Evolutionary conservation across 176 grass and related monocot species (phyloP).

Genomic region (Zoysia japonica): DNA sequence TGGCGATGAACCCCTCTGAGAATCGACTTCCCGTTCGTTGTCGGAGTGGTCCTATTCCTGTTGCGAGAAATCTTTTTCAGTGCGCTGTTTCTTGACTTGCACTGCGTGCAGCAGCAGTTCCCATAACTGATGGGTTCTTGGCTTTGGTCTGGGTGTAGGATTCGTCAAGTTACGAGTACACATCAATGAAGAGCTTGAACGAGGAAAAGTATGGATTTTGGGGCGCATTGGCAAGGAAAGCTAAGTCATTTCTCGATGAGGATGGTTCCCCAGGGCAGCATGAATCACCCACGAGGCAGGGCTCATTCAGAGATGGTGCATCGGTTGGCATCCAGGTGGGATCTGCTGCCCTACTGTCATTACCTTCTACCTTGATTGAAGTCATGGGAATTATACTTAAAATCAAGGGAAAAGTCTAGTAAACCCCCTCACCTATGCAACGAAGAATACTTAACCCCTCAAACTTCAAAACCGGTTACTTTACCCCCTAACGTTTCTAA

Average conservation of each 20-base stretch:
- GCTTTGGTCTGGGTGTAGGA: constrained; percentile 47
- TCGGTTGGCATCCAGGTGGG: constrained; percentile 57
- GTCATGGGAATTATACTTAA: constrained; percentile 1
- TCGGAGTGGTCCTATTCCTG: background rate
- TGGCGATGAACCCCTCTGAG: constrained; percentile 6
- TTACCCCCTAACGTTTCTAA: too few species aligned
- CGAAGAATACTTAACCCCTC: too few species aligned
- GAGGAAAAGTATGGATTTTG: constrained; percentile 91
- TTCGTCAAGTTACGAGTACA: constrained; percentile 61
- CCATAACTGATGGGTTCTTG: background rate
- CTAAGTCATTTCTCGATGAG: constrained; percentile 84
- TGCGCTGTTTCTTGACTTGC: background rate
- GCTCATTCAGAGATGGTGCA: constrained; percentile 35
- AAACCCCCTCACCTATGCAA: too few species aligned
- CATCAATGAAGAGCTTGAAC: constrained; percentile 85
- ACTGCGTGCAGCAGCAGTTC: background rate
- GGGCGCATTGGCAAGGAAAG: constrained; percentile 76
- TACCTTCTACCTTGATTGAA: constrained; percentile 27
- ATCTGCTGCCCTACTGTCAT: constrained; percentile 13
- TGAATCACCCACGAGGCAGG: constrained; percentile 40
- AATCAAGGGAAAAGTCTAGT: too few species aligned
- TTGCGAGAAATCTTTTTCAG: background rate
- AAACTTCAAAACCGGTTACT: too few species aligned
- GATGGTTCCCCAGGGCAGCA: constrained; percentile 56
- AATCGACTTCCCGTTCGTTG: background rate